Conservation (phyloP, 176 grass and related monocot species). For the Panicum miliaceum region DNA sequence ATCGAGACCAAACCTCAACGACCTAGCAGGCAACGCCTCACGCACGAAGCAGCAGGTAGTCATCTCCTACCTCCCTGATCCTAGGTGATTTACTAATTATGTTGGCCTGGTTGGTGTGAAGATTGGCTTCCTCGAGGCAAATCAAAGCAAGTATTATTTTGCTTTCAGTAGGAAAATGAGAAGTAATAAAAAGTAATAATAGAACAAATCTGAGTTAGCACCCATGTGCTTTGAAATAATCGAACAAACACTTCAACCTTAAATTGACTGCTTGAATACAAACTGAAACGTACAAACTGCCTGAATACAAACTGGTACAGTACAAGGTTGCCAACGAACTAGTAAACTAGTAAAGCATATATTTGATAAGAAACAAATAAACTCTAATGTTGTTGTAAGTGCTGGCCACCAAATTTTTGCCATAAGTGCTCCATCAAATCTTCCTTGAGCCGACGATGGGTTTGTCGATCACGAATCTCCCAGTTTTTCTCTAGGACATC, state of each 20-base stretch:
- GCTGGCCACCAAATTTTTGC: constrained; percentile 2
- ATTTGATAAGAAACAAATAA: background rate
- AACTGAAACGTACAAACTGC: background rate
- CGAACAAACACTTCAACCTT: background rate
- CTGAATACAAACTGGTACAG: background rate
- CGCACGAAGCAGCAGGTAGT: no score
- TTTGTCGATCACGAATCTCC: background rate
- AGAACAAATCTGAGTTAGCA: background rate
- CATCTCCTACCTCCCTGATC: no score
- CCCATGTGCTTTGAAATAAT: background rate
- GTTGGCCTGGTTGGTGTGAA: no score
- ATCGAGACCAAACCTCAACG: no score
- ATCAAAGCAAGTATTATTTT: no score
- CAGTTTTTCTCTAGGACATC: background rate
- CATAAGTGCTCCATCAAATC: background rate
- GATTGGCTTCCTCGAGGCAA: no score
- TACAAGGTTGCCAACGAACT: background rate
- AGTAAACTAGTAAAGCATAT: background rate
- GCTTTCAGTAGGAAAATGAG: no score
- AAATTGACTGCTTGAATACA: no score
- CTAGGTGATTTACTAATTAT: no score
- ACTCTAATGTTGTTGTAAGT: background rate
- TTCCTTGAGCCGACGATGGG: background rate
- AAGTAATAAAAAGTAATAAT: background rate
- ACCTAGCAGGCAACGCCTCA: no score